phyloP scores from a whole-genome alignment of 1,284 basidiomycete species.

The Ganoderma lucidum region DNA sequence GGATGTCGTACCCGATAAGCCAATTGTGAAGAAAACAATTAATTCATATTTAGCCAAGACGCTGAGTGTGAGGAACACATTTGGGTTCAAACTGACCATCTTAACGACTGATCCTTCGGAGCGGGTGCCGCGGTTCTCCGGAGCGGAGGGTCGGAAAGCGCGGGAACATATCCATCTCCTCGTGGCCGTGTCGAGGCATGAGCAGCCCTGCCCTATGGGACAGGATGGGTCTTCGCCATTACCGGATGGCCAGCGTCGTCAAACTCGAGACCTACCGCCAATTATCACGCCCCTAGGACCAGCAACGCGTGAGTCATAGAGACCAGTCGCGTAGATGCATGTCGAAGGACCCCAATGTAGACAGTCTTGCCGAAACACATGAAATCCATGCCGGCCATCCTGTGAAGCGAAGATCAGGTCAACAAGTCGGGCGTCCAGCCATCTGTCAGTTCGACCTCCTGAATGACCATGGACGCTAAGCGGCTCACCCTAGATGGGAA shows the following conservation, averaged over 20 bases:
- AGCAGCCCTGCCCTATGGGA: neutral
- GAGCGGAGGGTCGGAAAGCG: constrained; percentile 26
- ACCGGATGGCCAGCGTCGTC: constrained; percentile 10
- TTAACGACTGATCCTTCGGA: constrained; percentile 24
- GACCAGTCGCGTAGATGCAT: constrained; percentile 7
- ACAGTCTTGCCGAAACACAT: neutral
- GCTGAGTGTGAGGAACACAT: constrained; percentile 19
- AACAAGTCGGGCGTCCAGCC: neutral
- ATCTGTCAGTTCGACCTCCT: constrained; percentile 7
- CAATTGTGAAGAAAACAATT: constrained; percentile 8
- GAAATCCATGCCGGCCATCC: neutral
- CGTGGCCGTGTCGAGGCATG: constrained; percentile 7
- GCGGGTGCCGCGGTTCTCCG: constrained; percentile 29
- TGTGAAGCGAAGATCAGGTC: neutral
- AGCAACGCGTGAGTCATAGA: constrained; percentile 6
- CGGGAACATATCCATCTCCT: constrained; percentile 17
- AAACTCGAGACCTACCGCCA: constrained; percentile 8
- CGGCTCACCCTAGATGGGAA: constrained; percentile 16
- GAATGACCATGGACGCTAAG: neutral
- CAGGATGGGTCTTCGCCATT: neutral
- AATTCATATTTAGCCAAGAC: constrained; percentile 24
- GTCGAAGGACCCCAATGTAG: neutral
- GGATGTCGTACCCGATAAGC: constrained; percentile 13
- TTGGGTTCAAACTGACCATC: constrained; percentile 9
- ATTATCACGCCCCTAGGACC: neutral